Percentiles rank a stretch among this genome's conserved stretches.
These are phyloP conservation scores for Xerocomellus dryophilus DNA, from an alignment of 768 basidiomycete genomes.

Conservation along the genomic window DNA sequence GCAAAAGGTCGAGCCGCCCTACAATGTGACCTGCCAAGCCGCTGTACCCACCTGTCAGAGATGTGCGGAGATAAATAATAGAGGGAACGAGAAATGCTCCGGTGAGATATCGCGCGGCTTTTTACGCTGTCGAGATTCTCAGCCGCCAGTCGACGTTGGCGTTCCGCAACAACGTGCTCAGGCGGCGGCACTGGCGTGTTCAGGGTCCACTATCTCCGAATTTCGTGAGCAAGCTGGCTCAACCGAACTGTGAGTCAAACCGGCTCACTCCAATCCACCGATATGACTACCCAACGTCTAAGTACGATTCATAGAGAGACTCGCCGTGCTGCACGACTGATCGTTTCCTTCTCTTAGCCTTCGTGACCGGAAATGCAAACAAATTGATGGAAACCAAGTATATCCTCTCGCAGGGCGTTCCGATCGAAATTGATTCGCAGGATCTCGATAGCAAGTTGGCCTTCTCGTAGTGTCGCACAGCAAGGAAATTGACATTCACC, in stretches of 20 bases:
- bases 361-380: slow-evolving; percentile 93
- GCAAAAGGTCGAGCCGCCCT: background rate
- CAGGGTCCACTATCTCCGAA: background rate
- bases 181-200: slow-evolving; percentile 7
- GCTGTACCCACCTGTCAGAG: slow-evolving; percentile 1
- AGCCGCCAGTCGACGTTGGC: slow-evolving; percentile 14
- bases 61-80: background rate
- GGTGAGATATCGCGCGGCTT: slow-evolving; percentile 4
- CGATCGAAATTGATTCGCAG: slow-evolving; percentile 73
- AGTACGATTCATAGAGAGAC: slow-evolving; percentile 17
- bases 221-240: background rate
- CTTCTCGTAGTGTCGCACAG: background rate
- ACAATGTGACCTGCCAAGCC: background rate
- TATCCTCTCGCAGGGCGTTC: slow-evolving; percentile 66
- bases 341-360: slow-evolving; percentile 50
- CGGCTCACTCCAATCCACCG: background rate
- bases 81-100: background rate
- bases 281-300: slow-evolving; percentile 24
- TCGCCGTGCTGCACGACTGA: slow-evolving; percentile 8
- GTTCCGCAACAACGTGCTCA: slow-evolving; percentile 6
- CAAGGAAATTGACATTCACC: background rate
- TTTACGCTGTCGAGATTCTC: slow-evolving; percentile 5
- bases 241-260: background rate
- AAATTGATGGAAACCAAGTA: slow-evolving; percentile 86
- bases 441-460: slow-evolving; percentile 70